These are phyloP conservation scores for Mortierella sp. DNA, from an alignment of 371 early-diverging fungal species.

Conservation along the genomic window DNA sequence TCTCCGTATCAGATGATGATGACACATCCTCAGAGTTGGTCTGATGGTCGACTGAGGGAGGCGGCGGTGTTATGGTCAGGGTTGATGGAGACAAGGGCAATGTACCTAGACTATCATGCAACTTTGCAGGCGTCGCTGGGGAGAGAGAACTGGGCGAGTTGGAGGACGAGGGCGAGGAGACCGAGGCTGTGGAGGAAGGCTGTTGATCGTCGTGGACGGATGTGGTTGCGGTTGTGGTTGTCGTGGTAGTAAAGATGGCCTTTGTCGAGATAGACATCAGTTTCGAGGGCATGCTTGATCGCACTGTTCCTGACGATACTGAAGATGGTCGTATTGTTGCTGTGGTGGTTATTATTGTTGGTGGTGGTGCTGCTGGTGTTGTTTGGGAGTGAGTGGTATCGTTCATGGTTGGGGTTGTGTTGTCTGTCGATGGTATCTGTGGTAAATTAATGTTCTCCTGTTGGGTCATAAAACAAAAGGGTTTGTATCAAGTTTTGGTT, in stretches of 20 bases:
- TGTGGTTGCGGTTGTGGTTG: constrained; percentile 1
- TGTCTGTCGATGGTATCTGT: background rate
- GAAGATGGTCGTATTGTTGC: background rate
- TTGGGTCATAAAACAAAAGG: background rate
- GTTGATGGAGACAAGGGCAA: background rate
- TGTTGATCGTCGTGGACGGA: background rate
- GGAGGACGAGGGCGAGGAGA: constrained; percentile 21
- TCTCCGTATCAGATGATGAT: constrained; percentile 2
- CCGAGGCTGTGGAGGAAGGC: constrained; percentile 5
- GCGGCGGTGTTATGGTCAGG: background rate
- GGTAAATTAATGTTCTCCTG: background rate
- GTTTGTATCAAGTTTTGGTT: too few relatives aligned
- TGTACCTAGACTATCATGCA: background rate
- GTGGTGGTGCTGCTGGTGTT: background rate
- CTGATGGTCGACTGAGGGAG: background rate
- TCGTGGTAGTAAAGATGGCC: constrained; percentile 14
- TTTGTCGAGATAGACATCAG: constrained; percentile 16
- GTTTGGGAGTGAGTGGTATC: background rate
- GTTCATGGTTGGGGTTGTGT: background rate
- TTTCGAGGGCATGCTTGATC: background rate
- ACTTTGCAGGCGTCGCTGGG: background rate
- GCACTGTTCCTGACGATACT: background rate
- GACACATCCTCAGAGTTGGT: background rate
- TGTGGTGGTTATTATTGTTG: background rate
- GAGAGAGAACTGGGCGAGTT: constrained; percentile 7